Evolutionary conservation across 2,329 filamentous ascomycete species (phyloP).

Genomic region (Diaporthe destruens): DNA sequence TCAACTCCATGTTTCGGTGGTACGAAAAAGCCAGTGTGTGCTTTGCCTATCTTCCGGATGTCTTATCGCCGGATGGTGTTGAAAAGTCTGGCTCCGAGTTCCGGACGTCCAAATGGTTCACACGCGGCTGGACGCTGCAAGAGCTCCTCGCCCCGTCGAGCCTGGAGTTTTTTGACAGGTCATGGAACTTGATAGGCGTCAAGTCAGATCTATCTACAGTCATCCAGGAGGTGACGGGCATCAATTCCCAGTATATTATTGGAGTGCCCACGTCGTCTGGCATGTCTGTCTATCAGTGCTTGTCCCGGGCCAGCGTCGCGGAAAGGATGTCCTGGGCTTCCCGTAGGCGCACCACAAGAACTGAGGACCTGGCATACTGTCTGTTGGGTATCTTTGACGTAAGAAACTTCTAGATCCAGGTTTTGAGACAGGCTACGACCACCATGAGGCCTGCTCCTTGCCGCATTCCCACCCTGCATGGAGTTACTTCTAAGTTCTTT

Average conservation of each 20-base stretch:
- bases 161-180: constrained; percentile 44
- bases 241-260: neutral
- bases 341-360: constrained; percentile 43
- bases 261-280: neutral
- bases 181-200: constrained; percentile 43
- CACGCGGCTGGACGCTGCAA: constrained; percentile 36
- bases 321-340: constrained; percentile 50
- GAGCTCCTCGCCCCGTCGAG: constrained; percentile 44
- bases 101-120: constrained; percentile 31
- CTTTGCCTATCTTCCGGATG: constrained; percentile 14
- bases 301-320: constrained; percentile 42
- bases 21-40: constrained; percentile 5
- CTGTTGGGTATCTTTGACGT: constrained; percentile 48
- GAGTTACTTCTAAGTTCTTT: no score
- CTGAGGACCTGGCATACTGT: constrained; percentile 48
- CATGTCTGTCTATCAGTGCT: constrained; percentile 34
- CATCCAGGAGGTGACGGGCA: constrained; percentile 18
- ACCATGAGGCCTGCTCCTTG: no score
- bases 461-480: no score
- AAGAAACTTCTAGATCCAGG: no score
- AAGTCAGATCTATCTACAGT: constrained; percentile 23
- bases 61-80: neutral
- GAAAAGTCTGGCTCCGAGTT: neutral
- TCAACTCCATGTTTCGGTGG: constrained; percentile 18
- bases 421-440: no score